phyloP scores from a whole-genome alignment of 768 basidiomycete genomes.

The Lepiota brunneoincarnata region DNA sequence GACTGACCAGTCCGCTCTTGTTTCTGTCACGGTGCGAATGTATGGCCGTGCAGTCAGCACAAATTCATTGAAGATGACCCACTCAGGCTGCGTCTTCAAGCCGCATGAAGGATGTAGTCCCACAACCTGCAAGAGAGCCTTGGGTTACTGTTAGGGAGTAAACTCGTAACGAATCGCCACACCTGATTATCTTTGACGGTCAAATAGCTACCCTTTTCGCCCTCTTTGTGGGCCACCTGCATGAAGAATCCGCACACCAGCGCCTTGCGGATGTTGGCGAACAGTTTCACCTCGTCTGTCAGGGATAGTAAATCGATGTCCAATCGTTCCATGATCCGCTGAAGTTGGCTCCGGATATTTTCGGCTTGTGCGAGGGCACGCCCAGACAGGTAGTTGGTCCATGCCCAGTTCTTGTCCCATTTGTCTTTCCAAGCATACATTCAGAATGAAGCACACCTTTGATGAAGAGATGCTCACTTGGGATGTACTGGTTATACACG shows the following conservation, averaged over 20 bases:
- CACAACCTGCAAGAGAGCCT: slow-evolving; percentile 45
- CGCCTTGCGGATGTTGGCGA: slow-evolving; percentile 73
- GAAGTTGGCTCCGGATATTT: slow-evolving; percentile 87
- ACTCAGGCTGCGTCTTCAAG: slow-evolving; percentile 79
- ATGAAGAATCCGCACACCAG: slow-evolving; percentile 96
- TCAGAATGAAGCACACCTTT: neutral
- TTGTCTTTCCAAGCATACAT: slow-evolving; percentile 44
- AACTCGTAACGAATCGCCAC: slow-evolving; percentile 13
- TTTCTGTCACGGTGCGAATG: slow-evolving; percentile 89
- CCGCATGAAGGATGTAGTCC: slow-evolving; percentile 81
- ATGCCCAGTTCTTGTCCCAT: slow-evolving; percentile 84
- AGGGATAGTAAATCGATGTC: slow-evolving; percentile 75
- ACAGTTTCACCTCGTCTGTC: slow-evolving; percentile 67
- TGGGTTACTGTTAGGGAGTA: neutral
- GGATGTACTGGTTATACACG: slow-evolving; percentile 89
- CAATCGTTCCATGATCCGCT: slow-evolving; percentile 88
- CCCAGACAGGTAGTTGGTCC: slow-evolving; percentile 83
- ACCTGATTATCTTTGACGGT: slow-evolving; percentile 97
- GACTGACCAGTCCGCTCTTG: slow-evolving; percentile 78
- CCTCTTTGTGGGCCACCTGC: slow-evolving; percentile 96
- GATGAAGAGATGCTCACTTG: slow-evolving; percentile 48
- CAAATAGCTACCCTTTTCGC: slow-evolving; percentile 81
- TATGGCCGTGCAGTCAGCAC: slow-evolving; percentile 86
- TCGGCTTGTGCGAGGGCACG: slow-evolving; percentile 88
- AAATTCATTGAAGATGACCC: slow-evolving; percentile 85